Base-by-base conservation (phyloP, 345 rosid genomes). In the Diplotaxis tenuifolia region DNA sequence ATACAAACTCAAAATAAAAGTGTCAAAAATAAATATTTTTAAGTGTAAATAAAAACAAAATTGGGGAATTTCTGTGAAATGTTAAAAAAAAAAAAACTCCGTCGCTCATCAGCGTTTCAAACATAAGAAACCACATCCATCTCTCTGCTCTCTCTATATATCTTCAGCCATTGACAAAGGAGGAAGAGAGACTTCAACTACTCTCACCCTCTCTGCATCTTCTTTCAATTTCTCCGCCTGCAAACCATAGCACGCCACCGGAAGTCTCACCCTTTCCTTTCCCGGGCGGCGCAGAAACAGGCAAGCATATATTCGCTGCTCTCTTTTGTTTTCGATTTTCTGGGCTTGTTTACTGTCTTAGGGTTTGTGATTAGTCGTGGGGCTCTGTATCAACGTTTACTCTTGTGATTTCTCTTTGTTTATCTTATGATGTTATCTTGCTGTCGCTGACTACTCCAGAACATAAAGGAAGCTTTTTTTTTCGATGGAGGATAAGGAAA, bases 401-500 rank as follows among this genome's bases (percentile, higher is more conserved):
- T 40, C 49, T 21, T 47, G 31, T n/a, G 22, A 2, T 21, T 58
- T 18, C 4, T 54, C 7, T 36, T 53, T 2, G 36, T 9, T 34
- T n/a, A 31, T 2, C 20, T 9, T 9, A 15, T 62, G 61, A 62
- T 52, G 27, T 53, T 38, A 2, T 20, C 16, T 67, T 50, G 32
- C 31, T 68, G 31, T 68, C 29, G 5, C 12, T 67, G 36, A 31
- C 10, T 69, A 28, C 10, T 75, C 68, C 68, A 61, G 58, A 54
- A 53, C 47, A 56, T 69, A 61, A 29, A 73, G 55, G 45, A 58
- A 65, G 64, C 63, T 50, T 55, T 72, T 55, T 77, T 52, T 8
- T 36, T 28, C 57, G 62, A 89, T 86, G 96, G 89, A 66, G 74
- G 83, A 81, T 62, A 54, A 78, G 15, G 87, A 84, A 77, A 84